Evolutionary conservation across 257 asterid genomes (phyloP).

Genomic region (Leonotis leonurus): DNA sequence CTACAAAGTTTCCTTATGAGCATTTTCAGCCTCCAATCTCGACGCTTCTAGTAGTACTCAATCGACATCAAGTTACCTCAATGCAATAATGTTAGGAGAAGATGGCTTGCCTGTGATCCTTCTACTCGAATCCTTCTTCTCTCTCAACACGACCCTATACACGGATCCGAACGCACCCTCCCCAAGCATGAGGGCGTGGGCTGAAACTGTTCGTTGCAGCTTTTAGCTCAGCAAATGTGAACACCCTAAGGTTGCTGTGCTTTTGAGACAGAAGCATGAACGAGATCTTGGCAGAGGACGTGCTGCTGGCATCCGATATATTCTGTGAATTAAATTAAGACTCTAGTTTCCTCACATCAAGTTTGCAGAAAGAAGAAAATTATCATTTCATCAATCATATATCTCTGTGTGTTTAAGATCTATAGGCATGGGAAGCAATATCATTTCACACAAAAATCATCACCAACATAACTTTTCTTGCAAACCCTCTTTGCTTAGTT

Average conservation of each 20-base stretch:
- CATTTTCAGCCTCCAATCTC: too few relatives aligned
- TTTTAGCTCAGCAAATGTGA: constrained; percentile 56
- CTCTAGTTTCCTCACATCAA: constrained; percentile 41
- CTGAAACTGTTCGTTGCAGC: constrained; percentile 62
- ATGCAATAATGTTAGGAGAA: constrained; percentile 2
- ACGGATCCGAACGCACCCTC: constrained; percentile 93
- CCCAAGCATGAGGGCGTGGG: constrained; percentile 75
- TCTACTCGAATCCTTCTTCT: constrained; percentile 30
- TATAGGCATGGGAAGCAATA: constrained; percentile 23
- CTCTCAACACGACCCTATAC: constrained; percentile 42
- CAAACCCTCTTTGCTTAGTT: constrained; percentile 9
- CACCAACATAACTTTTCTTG: constrained; percentile 2
- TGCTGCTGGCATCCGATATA: too few relatives aligned
- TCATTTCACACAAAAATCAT: constrained; percentile 10
- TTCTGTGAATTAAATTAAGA: constrained; percentile 48
- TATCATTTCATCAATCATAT: background rate
- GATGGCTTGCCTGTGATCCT: constrained; percentile 58
- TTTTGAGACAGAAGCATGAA: constrained; percentile 43
- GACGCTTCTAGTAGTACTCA: too few relatives aligned
- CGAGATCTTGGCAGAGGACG: too few relatives aligned
- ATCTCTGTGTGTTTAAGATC: background rate
- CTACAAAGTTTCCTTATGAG: too few relatives aligned
- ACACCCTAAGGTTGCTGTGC: constrained; percentile 50
- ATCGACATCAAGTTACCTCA: background rate
- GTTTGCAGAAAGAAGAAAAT: constrained; percentile 23